phyloP scores from a whole-genome alignment of 1,139 yeast species.

The Pneumocystis oryctolagi region DNA sequence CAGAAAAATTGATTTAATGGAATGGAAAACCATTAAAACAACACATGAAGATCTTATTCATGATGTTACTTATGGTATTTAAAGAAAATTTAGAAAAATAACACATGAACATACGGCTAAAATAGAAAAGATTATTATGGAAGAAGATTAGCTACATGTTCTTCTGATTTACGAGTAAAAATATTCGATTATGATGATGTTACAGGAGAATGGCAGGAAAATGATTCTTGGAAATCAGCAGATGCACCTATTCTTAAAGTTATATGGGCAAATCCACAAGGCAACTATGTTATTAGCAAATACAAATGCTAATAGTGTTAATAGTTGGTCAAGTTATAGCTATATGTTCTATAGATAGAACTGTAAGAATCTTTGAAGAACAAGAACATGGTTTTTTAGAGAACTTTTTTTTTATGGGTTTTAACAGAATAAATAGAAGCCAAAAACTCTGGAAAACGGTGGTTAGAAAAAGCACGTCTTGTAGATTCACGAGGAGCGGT shows the following conservation, averaged over 20 bases:
- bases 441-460: slow-evolving; percentile 48
- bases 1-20: background rate
- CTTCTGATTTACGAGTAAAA: slow-evolving; percentile 81
- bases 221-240: slow-evolving; percentile 90
- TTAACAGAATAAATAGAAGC: background rate
- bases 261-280: slow-evolving; percentile 91
- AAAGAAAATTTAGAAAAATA: slow-evolving; percentile 26
- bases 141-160: slow-evolving; percentile 74
- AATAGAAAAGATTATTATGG: slow-evolving; percentile 54
- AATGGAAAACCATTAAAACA: slow-evolving; percentile 34
- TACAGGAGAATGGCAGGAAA: slow-evolving; percentile 47
- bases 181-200: slow-evolving; percentile 45
- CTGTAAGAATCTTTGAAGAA: slow-evolving; percentile 84
- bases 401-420: background rate
- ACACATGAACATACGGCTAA: background rate
- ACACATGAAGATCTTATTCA: slow-evolving; percentile 87
- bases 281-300: slow-evolving; percentile 17
- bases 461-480: slow-evolving; percentile 31
- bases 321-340: slow-evolving; percentile 60
- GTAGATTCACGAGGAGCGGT: slow-evolving; percentile 45
- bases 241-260: slow-evolving; percentile 72
- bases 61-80: slow-evolving; percentile 48
- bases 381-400: slow-evolving; percentile 23
- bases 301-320: background rate
- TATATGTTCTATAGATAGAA: slow-evolving; percentile 77